These are phyloP conservation scores for Chaetomium cochliodes DNA, from an alignment of 495 filamentous ascomycete species.

Conservation along the genomic window DNA sequence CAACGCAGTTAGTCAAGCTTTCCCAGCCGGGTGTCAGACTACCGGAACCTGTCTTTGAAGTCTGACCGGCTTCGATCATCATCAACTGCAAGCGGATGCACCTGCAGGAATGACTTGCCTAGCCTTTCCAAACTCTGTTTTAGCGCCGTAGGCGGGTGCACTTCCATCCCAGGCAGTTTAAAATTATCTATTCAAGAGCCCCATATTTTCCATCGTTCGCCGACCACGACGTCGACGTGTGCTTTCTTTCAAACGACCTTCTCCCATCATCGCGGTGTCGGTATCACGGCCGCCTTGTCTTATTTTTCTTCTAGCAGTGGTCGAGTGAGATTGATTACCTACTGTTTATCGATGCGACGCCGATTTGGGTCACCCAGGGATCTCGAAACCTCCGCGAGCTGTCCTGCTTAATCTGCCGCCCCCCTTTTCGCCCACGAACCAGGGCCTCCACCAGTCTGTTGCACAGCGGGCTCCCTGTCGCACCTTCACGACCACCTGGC, in stretches of 20 bases:
- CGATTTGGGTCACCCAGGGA: conserved; percentile 49
- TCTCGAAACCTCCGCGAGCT: conserved; percentile 48
- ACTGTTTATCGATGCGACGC: conserved; percentile 49
- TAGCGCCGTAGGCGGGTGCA: conserved; percentile 13
- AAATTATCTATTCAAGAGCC: background rate
- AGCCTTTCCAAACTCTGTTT: conserved; percentile 10
- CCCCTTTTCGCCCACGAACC: conserved; percentile 10
- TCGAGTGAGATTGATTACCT: conserved; percentile 21
- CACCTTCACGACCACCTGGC: conserved; percentile 37
- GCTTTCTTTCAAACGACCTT: background rate
- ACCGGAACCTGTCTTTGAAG: background rate
- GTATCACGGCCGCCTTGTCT: background rate
- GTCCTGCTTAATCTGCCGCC: conserved; percentile 38
- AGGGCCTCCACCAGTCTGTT: conserved; percentile 24
- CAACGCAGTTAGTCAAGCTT: background rate
- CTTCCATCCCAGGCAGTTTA: conserved; percentile 1
- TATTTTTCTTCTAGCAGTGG: background rate
- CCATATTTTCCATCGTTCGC: background rate
- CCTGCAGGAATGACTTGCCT: background rate
- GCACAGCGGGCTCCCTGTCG: conserved; percentile 47
- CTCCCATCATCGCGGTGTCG: background rate
- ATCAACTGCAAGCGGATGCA: background rate
- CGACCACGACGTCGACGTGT: conserved; percentile 4
- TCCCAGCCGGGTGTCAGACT: conserved; percentile 3
- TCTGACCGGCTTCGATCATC: background rate